phyloP scores from a whole-genome alignment of 139 green algal species.

The Pseudopediastrum boryanum region DNA sequence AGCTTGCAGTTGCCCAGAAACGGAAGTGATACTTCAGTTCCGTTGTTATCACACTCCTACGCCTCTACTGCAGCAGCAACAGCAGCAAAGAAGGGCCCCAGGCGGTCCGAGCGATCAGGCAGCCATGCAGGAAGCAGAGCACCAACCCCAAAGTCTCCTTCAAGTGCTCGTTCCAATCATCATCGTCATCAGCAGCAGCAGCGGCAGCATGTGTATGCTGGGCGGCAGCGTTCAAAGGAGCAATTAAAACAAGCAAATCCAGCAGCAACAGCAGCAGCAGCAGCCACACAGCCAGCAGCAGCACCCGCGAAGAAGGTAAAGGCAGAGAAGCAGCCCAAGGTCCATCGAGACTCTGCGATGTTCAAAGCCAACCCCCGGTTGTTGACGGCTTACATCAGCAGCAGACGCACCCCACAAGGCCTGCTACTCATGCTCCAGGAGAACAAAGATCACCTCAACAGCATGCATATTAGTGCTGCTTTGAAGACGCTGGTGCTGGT shows the following conservation, averaged over 20 bases:
- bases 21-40: no score
- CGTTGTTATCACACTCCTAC: no score
- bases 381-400: background rate
- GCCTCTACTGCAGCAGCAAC: background rate
- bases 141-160: background rate
- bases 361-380: background rate
- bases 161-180: background rate
- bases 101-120: background rate
- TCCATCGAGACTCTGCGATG: background rate
- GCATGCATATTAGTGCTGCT: slow-evolving; percentile 25
- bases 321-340: background rate
- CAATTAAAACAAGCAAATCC: background rate
- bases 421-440: slow-evolving; percentile 15
- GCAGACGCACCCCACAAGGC: background rate
- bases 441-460: slow-evolving; percentile 16
- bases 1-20: background rate
- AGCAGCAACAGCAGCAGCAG: background rate
- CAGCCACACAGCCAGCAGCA: background rate
- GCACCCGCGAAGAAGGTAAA: background rate
- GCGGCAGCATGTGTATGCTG: background rate
- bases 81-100: background rate
- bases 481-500: slow-evolving; percentile 28
- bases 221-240: background rate
- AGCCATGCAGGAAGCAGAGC: background rate
- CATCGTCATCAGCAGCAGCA: background rate